Base-by-base conservation (phyloP, 441 rosid genomes). In the Cnidoscolus chayamansa region DNA sequence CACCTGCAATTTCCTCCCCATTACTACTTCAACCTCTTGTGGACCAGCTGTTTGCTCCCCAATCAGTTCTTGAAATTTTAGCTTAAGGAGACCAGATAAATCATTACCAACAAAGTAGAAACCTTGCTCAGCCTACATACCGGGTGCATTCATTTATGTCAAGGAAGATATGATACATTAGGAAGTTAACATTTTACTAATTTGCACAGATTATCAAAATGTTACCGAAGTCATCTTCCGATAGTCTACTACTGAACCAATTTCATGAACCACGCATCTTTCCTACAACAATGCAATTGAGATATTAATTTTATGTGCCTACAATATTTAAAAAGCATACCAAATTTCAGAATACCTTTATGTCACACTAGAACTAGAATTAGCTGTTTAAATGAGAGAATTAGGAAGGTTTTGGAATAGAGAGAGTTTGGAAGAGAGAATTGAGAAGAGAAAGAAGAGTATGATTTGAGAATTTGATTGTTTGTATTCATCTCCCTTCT, bases 1-100 rank as follows among this genome's bases (percentile, higher is more conserved):
- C 50, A 92, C 99, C 98, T 84, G 82, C 76, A 95, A 67, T 20
- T 71, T 86, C 82, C 98, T 87, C 83, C 99, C 99, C 99, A 95
- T 95, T 17, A 93, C 88, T 25, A 95, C 96, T 86, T 95, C 98
- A 65, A 88, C 97, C 75, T 80, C 91, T 79, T 84, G 88, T 50
- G 91, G 89, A 51, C 78, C 70, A 15, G 86, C 85, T 65, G 72
- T 75, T 73, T 86, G 81, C 69, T 82, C 89, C 75, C 91, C 98
- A 56, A 83, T 84, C 76, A 91, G 70, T 74, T 90, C 78, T 82
- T 83, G 83, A 80, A 92, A 90, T 80, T 88, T 92, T 68, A 82
- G 82, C 82, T 74, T 81, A 70, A 92, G 81, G 68, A 87, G 77
- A 48, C 61, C 80, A 11, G 97, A 87, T 71, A 82, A 78, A 81